Evolutionary conservation across 176 grass and related monocot genomes (phyloP), one percentile per base, ranked within the genome.

Genomic region (Lolium multiflorum): DNA sequence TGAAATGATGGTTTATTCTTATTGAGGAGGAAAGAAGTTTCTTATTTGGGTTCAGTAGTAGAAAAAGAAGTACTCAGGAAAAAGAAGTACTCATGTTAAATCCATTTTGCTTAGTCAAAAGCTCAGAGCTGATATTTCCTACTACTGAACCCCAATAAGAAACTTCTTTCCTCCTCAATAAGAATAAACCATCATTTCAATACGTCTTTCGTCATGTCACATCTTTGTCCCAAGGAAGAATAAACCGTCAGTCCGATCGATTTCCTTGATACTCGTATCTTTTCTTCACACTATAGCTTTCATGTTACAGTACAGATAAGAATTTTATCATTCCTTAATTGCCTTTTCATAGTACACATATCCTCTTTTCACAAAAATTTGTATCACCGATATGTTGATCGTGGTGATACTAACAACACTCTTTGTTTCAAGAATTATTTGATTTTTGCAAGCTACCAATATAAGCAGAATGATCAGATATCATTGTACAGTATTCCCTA

Each of bases 1-100:
- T 15, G 66, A 91, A 80, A 80, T 58, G 50, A 58, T 39, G 17
- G 28, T 18, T 51, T 75, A 26, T 87, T 55, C 37, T 66, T 80
- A 1, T 52, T 64, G 63, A 39, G 21, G 63, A n/a, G 10, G 56
- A 44, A 47, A 46, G 2, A 22, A 8, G 26, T 73, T 83, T 43
- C 12, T 77, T 37, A 17, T 47, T 5, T 3, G 56, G 35, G n/a
- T 9, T 49, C 17, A 61, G 16, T 52, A 78, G 72, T 51, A 82
- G 61, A 10, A 56, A 79, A 49, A 62, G 1, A 79, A 79, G 15
- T 65, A 16, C 43, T 55, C 0, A 73, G 4, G 26, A 14, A 78
- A 83, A 38, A 71, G 13, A 58, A 11, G 37, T 90, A n/a, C n/a
- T n/a, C n/a, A 75, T 72, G 16, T 41, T 11, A 28, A 76, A 81